phyloP scores from a whole-genome alignment of 306 rosid species.

The Glycyrrhiza uralensis region DNA sequence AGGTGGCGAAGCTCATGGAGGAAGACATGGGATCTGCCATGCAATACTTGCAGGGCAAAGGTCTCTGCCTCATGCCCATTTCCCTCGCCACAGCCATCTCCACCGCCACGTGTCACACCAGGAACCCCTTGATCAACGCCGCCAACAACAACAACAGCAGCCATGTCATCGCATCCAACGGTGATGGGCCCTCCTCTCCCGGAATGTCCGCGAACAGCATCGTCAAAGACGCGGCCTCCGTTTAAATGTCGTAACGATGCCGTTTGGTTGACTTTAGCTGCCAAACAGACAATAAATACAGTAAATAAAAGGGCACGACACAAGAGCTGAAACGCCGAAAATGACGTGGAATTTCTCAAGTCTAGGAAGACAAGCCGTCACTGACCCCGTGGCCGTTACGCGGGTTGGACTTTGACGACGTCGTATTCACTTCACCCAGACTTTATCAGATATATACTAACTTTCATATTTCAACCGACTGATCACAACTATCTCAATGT shows the following conservation, averaged over 20 bases:
- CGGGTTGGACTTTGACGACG: constrained; percentile 44
- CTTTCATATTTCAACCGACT: constrained; percentile 11
- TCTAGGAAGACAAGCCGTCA: constrained; percentile 51
- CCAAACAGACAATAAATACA: background rate
- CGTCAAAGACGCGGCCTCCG: constrained; percentile 70
- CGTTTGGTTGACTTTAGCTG: constrained; percentile 24
- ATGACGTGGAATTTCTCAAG: constrained; percentile 42
- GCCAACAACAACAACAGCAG: background rate
- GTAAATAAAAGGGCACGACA: background rate
- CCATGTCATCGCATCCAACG: constrained; percentile 45
- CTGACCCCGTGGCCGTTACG: no score
- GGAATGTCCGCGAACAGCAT: constrained; percentile 66
- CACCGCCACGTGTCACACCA: constrained; percentile 73
- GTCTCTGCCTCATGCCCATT: constrained; percentile 98
- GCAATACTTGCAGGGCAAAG: constrained; percentile 96
- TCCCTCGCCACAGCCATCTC: constrained; percentile 93
- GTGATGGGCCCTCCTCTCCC: constrained; percentile 84
- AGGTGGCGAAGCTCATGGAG: constrained; percentile 90
- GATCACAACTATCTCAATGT: background rate
- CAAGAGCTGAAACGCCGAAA: background rate
- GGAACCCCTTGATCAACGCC: constrained; percentile 48
- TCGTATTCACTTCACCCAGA: constrained; percentile 64
- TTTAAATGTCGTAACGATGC: constrained; percentile 63
- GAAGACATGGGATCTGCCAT: constrained; percentile 99
- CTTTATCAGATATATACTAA: constrained; percentile 41